A percentile compares a stretch with the other conserved stretches of the same genome.
Evolutionary conservation across 768 basidiomycete genomes (phyloP).

Genomic region (Kwoniella bestiolae): DNA sequence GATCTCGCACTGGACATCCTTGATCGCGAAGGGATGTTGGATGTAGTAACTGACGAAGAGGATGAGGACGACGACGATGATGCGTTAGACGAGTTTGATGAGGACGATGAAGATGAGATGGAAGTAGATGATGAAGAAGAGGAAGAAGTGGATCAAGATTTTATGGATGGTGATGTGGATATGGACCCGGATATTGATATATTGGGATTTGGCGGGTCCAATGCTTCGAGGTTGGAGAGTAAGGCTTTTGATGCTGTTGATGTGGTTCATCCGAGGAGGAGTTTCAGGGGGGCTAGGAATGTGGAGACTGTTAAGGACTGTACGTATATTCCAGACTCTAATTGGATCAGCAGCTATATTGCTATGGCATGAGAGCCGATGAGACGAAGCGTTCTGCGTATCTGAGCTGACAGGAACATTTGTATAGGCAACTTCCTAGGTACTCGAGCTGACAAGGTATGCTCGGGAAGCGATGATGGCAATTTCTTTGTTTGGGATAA

Average conservation of each 20-base stretch:
- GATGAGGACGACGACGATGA: constrained; percentile 57
- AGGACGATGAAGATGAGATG: constrained; percentile 18
- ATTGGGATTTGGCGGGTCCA: constrained; percentile 15
- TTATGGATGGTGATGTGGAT: constrained; percentile 19
- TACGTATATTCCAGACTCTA: constrained; percentile 54
- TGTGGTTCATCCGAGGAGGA: constrained; percentile 66
- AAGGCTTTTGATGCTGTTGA: constrained; percentile 59
- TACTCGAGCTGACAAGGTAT: constrained; percentile 73
- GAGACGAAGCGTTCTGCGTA: too few species aligned
- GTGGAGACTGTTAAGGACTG: constrained; percentile 86
- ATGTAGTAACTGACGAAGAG: constrained; percentile 26
- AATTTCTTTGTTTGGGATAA: constrained; percentile 84
- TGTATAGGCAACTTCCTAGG: constrained; percentile 81
- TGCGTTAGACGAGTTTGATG: constrained; percentile 25
- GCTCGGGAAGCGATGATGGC: constrained; percentile 80
- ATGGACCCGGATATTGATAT: constrained; percentile 51
- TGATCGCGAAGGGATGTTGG: constrained; percentile 25
- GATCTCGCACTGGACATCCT: constrained; percentile 13
- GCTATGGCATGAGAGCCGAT: too few species aligned
- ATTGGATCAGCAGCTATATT: too few species aligned
- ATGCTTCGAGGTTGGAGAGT: constrained; percentile 14
- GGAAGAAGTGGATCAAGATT: constrained; percentile 54
- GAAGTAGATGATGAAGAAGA: constrained; percentile 46
- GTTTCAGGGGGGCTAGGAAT: constrained; percentile 74
- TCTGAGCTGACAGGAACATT: background rate